Evolutionary conservation across 1,284 basidiomycete genomes (phyloP).

Genomic region (Sutorius eximius): DNA sequence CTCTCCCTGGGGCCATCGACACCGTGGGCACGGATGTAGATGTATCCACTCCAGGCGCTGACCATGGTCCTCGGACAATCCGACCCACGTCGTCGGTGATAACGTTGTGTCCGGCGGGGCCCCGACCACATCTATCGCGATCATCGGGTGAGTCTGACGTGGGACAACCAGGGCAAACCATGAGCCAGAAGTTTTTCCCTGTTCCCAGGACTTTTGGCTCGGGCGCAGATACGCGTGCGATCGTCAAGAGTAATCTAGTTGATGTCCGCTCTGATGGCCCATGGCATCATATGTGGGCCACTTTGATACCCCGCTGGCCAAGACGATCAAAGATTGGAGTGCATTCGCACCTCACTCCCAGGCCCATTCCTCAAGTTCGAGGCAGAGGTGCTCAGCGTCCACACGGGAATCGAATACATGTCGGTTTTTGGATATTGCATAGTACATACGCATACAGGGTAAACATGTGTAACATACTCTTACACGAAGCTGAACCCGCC

Average conservation of each 20-base stretch:
- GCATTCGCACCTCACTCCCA: background rate
- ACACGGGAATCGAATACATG: background rate
- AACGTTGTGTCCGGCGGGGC: too few relatives aligned
- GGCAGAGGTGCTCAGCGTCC: too few relatives aligned
- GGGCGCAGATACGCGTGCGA: background rate
- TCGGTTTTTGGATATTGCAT: background rate
- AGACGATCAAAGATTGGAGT: background rate
- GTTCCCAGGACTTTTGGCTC: background rate
- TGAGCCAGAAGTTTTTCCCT: background rate
- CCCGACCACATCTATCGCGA: background rate
- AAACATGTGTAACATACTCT: background rate
- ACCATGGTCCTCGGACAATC: background rate
- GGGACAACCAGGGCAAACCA: background rate
- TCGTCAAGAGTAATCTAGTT: background rate
- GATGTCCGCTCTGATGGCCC: background rate
- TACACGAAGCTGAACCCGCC: background rate
- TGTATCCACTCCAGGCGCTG: too few relatives aligned
- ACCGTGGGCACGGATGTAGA: too few relatives aligned
- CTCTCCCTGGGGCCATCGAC: too few relatives aligned
- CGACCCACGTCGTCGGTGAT: background rate
- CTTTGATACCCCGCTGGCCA: background rate
- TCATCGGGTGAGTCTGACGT: background rate
- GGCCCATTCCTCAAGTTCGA: background rate
- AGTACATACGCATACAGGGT: background rate
- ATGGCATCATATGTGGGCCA: background rate